phyloP scores from a whole-genome alignment of 2,329 filamentous ascomycete species.

The Orbilia oligospora region DNA sequence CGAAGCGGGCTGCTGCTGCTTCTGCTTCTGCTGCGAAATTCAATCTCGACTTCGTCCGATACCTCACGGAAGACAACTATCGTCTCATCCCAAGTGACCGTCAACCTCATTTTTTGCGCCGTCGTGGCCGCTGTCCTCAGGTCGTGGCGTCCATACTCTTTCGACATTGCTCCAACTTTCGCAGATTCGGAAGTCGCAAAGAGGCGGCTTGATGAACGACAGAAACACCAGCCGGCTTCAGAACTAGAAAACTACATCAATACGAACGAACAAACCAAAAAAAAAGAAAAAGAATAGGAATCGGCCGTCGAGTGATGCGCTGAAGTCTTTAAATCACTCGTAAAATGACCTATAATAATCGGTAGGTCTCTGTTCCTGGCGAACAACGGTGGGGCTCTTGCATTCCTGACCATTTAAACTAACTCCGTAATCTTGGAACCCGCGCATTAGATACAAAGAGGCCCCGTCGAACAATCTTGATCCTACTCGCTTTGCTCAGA shows the following conservation, averaged over 20 bases:
- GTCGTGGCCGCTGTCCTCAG: not conserved
- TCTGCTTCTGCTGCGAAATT: not conserved
- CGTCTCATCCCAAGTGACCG: constrained; percentile 3
- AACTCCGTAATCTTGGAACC: not conserved
- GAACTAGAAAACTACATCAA: not conserved
- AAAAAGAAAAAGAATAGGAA: not conserved
- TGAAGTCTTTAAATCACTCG: not conserved
- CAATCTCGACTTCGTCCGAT: constrained; percentile 23
- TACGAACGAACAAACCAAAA: too few species aligned
- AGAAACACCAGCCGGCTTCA: not conserved
- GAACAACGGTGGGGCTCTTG: not conserved
- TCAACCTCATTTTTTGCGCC: constrained; percentile 6
- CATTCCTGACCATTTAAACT: not conserved
- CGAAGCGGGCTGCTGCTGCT: not conserved
- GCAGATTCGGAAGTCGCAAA: constrained; percentile 13
- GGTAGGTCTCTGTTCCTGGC: constrained; percentile 10
- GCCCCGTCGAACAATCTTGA: constrained; percentile 48
- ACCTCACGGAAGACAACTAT: constrained; percentile 15
- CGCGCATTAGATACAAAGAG: constrained; percentile 38
- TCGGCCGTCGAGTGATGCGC: constrained; percentile 11
- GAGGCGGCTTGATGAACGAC: not conserved
- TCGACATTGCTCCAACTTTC: constrained; percentile 5
- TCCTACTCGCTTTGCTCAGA: constrained; percentile 53
- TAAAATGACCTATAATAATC: constrained; percentile 56
- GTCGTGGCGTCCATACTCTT: constrained; percentile 7